Conservation (phyloP, 31 red algal species). For the Bonnemaisonia californica region DNA sequence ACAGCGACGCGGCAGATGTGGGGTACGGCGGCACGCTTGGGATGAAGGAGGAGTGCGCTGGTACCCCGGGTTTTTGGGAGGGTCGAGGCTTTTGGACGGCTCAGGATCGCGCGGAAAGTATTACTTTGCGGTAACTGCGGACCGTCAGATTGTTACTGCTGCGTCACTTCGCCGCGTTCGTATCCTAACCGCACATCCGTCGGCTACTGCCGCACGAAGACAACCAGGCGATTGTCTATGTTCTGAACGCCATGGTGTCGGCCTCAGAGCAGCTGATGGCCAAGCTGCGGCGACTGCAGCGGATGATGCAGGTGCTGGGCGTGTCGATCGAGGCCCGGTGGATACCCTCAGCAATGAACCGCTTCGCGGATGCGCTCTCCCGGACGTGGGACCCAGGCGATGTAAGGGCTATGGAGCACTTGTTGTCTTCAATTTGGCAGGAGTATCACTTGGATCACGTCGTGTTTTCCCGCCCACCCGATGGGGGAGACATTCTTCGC, state of each 20-base stretch:
- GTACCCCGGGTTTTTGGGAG: not conserved
- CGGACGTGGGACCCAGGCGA: slow-evolving; percentile 9
- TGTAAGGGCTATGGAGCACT: slow-evolving; percentile 6
- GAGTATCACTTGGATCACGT: not conserved
- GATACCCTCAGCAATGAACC: no score
- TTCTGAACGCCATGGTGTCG: no score
- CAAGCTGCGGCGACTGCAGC: not conserved
- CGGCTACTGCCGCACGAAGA: slow-evolving; percentile 4
- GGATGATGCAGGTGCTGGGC: not conserved
- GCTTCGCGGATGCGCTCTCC: no score
- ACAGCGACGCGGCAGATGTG: slow-evolving; percentile 19
- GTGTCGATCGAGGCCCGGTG: not conserved
- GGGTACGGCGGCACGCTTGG: slow-evolving; percentile 1
- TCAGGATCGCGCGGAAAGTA: not conserved
- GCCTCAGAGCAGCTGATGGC: no score
- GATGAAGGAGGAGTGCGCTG: not conserved
- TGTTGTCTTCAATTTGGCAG: not conserved
- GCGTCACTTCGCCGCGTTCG: not conserved
- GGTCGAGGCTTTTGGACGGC: not conserved
- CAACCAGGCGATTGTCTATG: no score
- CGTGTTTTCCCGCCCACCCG: not conserved
- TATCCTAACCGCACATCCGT: not conserved
- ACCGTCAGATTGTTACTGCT: not conserved
- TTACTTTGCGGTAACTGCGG: slow-evolving; percentile 2
- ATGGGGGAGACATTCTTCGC: not conserved